These are phyloP conservation scores for Fonsecaea erecta DNA, from an alignment of 2,329 filamentous ascomycete genomes.

Conservation along the genomic window DNA sequence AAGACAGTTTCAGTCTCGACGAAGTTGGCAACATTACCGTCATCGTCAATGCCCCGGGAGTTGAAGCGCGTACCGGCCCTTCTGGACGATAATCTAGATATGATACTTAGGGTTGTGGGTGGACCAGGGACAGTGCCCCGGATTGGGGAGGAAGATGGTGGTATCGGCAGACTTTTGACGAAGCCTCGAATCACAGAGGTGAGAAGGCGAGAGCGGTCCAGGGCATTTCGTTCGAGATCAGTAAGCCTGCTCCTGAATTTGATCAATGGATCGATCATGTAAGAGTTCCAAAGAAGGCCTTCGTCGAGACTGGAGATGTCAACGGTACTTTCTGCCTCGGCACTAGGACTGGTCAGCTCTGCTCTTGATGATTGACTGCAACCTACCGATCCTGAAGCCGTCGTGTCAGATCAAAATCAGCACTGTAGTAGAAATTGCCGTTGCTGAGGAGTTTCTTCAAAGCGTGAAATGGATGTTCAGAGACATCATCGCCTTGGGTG, in stretches of 20 bases:
- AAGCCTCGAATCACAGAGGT: constrained; percentile 95
- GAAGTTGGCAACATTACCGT: constrained; percentile 96
- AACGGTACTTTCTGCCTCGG: constrained; percentile 75
- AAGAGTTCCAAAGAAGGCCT: constrained; percentile 95
- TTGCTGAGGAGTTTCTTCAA: constrained; percentile 90
- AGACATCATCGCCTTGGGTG: constrained; percentile 69
- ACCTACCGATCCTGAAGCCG: constrained; percentile 81
- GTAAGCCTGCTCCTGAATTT: constrained; percentile 84
- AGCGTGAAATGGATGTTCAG: constrained; percentile 88
- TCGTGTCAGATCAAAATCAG: constrained; percentile 96
- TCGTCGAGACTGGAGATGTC: constrained; percentile 92
- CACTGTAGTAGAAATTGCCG: constrained; percentile 96
- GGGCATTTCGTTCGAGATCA: constrained; percentile 71
- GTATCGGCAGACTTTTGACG: constrained; percentile 83
- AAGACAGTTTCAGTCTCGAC: constrained; percentile 97
- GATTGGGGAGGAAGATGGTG: constrained; percentile 70
- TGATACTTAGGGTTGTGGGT: constrained; percentile 83
- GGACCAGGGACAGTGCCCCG: constrained; percentile 70
- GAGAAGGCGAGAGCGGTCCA: constrained; percentile 86
- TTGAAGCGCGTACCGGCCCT: constrained; percentile 96
- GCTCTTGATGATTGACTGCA: constrained; percentile 24
- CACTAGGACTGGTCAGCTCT: constrained; percentile 53
- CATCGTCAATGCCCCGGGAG: constrained; percentile 94
- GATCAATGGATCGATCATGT: constrained; percentile 93
- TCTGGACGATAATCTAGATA: constrained; percentile 87